A percentile compares a stretch with the other conserved stretches of the same genome.
These are phyloP conservation scores for Favolaschia claudopus DNA, from an alignment of 768 basidiomycete species.

Conservation along the genomic window DNA sequence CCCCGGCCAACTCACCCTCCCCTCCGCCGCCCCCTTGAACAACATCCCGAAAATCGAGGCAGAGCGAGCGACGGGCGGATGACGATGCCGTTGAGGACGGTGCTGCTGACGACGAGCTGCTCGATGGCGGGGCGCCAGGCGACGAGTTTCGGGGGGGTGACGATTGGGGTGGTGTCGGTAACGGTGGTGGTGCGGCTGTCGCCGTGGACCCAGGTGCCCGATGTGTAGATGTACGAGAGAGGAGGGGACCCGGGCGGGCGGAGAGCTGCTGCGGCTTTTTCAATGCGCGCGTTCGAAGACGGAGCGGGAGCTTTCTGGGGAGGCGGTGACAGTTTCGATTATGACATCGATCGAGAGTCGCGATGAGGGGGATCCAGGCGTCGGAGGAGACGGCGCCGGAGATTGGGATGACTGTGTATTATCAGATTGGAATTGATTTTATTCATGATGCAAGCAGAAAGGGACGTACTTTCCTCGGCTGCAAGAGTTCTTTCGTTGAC, in stretches of 20 bases:
- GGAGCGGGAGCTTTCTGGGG: constrained; percentile 25
- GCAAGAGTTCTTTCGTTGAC: constrained; percentile 42
- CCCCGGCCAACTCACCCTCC: constrained; percentile 27
- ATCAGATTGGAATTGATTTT: background rate
- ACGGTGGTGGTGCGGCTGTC: constrained; percentile 41
- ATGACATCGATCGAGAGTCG: constrained; percentile 43
- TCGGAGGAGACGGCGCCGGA: constrained; percentile 33
- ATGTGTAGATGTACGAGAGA: constrained; percentile 53
- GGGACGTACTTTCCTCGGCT: constrained; percentile 47
- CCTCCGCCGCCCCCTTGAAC: constrained; percentile 41
- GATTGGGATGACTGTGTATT: constrained; percentile 44
- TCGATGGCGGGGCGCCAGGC: constrained; percentile 45
- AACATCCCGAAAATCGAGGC: constrained; percentile 43
- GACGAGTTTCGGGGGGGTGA: constrained; percentile 31
- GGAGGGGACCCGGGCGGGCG: constrained; percentile 44
- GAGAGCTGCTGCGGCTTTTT: constrained; percentile 30
- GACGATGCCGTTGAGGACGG: constrained; percentile 50
- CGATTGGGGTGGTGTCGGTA: constrained; percentile 43
- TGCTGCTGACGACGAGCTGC: constrained; percentile 36
- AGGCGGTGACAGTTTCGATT: constrained; percentile 40
- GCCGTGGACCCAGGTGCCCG: constrained; percentile 54
- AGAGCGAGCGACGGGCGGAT: constrained; percentile 49
- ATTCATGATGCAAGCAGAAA: too few relatives aligned
- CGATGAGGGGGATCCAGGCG: constrained; percentile 35
- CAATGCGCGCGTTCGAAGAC: constrained; percentile 32